These are phyloP conservation scores for Begonia loranthoides DNA, from an alignment of 306 rosid species.

Conservation along the genomic window DNA sequence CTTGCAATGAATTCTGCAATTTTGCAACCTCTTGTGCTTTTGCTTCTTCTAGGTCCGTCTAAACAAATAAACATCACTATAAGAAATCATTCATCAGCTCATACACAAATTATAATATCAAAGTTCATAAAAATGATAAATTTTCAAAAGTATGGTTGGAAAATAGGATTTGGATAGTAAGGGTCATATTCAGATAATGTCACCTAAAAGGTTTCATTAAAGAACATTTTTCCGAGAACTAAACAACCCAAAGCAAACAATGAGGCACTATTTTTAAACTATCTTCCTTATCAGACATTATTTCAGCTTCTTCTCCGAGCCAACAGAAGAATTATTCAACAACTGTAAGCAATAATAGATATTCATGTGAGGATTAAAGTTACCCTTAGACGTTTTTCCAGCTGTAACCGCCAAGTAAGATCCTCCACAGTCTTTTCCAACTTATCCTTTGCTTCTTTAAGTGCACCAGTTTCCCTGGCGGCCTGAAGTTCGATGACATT, in stretches of 20 bases:
- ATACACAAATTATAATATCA: slow-evolving; percentile 6
- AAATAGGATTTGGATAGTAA: background rate
- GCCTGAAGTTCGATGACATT: slow-evolving; percentile 44
- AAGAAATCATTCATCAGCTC: slow-evolving; percentile 3
- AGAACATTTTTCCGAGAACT: too few relatives aligned
- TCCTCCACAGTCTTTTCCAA: slow-evolving; percentile 98
- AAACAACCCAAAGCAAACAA: too few relatives aligned
- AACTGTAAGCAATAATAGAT: too few relatives aligned
- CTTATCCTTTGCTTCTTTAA: slow-evolving; percentile 96
- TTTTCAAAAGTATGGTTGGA: too few relatives aligned
- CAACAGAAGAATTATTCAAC: too few relatives aligned
- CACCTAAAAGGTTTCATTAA: too few relatives aligned
- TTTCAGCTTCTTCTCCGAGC: too few relatives aligned
- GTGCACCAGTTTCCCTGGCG: slow-evolving; percentile 98
- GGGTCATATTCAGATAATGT: too few relatives aligned
- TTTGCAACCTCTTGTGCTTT: slow-evolving; percentile 70
- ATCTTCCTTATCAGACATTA: too few relatives aligned
- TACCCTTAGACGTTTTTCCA: slow-evolving; percentile 89
- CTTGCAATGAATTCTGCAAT: slow-evolving; percentile 61
- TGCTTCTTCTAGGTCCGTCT: slow-evolving; percentile 97
- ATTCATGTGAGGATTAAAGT: background rate
- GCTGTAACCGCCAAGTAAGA: slow-evolving; percentile 98
- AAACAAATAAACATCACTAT: slow-evolving; percentile 15
- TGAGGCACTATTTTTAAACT: too few relatives aligned
- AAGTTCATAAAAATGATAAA: too few relatives aligned